Conservation (phyloP, 2,329 filamentous ascomycete genomes). For the Monosporascus sp. region DNA sequence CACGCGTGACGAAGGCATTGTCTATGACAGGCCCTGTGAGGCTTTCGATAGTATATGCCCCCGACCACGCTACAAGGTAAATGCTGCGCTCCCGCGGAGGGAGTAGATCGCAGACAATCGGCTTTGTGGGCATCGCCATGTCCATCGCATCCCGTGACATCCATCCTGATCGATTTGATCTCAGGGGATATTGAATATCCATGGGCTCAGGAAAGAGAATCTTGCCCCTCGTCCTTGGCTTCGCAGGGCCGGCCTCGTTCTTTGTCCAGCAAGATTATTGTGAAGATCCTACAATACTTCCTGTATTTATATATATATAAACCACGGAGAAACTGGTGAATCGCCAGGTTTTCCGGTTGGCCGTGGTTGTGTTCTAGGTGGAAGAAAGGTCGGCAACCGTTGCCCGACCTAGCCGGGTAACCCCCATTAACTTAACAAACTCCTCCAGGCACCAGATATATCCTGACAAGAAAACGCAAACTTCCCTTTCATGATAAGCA, state of each 20-base stretch:
- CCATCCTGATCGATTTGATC: conserved; percentile 9
- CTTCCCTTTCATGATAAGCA: too few species aligned
- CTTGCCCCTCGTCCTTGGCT: conserved; percentile 3
- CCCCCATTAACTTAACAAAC: too few species aligned
- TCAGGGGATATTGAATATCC: background rate
- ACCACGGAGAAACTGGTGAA: too few species aligned
- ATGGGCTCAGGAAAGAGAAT: conserved; percentile 2
- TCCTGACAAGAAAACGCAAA: too few species aligned
- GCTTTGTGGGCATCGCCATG: conserved; percentile 12
- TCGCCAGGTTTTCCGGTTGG: too few species aligned
- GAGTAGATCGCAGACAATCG: conserved; percentile 42
- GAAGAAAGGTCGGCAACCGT: too few species aligned
- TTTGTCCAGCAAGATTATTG: background rate
- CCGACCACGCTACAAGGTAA: conserved; percentile 26
- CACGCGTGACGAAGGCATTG: conserved; percentile 8
- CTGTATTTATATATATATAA: too few species aligned
- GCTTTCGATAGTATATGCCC: conserved; percentile 23
- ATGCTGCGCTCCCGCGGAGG: conserved; percentile 37
- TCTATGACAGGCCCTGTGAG: conserved; percentile 21
- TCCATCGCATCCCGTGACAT: conserved; percentile 5
- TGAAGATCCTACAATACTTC: too few species aligned
- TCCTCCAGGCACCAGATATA: too few species aligned
- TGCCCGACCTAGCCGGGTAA: too few species aligned
- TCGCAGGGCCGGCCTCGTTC: background rate
- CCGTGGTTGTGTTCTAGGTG: too few species aligned